phyloP scores from a whole-genome alignment of 2,329 filamentous ascomycete genomes.

The Phaeoacremonium minimum region DNA sequence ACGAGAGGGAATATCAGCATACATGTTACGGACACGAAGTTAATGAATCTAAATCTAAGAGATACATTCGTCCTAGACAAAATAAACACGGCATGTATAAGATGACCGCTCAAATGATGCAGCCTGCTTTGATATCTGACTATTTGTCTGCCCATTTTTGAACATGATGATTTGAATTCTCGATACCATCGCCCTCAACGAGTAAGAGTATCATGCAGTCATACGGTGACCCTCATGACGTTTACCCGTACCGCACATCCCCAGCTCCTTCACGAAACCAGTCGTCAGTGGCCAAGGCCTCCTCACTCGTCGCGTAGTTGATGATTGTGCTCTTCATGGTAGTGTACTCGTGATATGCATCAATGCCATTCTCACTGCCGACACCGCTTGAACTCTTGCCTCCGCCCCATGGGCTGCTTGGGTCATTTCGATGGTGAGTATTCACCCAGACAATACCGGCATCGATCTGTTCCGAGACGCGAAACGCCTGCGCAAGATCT shows the following conservation, averaged over 20 bases:
- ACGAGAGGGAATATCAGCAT: no score
- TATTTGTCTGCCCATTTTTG: no score
- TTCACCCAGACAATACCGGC: conserved; percentile 58
- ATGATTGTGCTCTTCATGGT: conserved; percentile 63
- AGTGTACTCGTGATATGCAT: conserved; percentile 57
- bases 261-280: conserved; percentile 62
- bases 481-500: conserved; percentile 68
- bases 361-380: conserved; percentile 68
- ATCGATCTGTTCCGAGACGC: conserved; percentile 65
- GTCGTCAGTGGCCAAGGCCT: conserved; percentile 49
- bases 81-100: no score
- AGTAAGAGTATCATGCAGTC: no score
- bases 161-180: no score
- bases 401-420: conserved; percentile 67
- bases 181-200: no score
- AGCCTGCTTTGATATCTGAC: no score
- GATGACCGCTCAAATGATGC: no score
- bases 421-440: conserved; percentile 69
- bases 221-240: neutral
- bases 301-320: conserved; percentile 58
- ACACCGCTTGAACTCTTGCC: conserved; percentile 59
- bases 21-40: no score
- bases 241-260: conserved; percentile 56
- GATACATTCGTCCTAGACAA: no score
- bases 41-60: no score